Base-by-base conservation (phyloP, 306 rosid genomes). In the Castanea mollissima region DNA sequence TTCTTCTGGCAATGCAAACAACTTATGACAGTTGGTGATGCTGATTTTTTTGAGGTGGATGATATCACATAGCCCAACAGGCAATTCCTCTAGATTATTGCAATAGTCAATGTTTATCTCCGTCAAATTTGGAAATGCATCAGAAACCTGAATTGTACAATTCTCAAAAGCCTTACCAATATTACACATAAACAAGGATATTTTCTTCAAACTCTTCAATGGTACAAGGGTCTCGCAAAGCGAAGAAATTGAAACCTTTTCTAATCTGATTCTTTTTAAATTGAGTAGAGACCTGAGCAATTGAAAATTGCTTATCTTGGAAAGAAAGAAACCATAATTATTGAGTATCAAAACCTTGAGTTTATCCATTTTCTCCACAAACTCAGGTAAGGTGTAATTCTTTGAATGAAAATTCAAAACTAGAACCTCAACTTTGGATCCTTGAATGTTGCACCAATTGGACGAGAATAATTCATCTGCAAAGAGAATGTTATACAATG, bases 251-350 rank as follows among this genome's bases (percentile, higher is more conserved):
- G 83, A 69, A 54, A 79, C 78, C 62, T 81, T 67, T 77, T 87
- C 90, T 11, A 91, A 60, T 77, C 91, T 84, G 49, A 91, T 83
- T 85, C 86, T 87, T 83, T 75, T 87, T 71, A 93, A 69, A 77
- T 82, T 51, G 4, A 84, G 35, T 41, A 89, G 58, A 56, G 54
- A 76, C 3, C 60, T 5, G n/a, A 93, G 81, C 18, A 70, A 63
- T 69, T 88, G 81, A 65, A 86, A 82, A n/a, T 87, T 74, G 27
- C 73, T 79, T 10, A 89, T 9, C 6, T 83, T 77, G 27, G 85
- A 75, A 6, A 71, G 85, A 41, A 77, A 77, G 44, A 63, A 73
- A 44, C 86, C 86, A 51, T 81, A 79, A 72, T 86, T 83, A 52
- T 86, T 88, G 86, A 80, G 73, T 32, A 85, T 78, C 4, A 91